Evolutionary conservation across 192 early-diverging fungal species (phyloP).

Genomic region (Funneliformis mosseae): DNA sequence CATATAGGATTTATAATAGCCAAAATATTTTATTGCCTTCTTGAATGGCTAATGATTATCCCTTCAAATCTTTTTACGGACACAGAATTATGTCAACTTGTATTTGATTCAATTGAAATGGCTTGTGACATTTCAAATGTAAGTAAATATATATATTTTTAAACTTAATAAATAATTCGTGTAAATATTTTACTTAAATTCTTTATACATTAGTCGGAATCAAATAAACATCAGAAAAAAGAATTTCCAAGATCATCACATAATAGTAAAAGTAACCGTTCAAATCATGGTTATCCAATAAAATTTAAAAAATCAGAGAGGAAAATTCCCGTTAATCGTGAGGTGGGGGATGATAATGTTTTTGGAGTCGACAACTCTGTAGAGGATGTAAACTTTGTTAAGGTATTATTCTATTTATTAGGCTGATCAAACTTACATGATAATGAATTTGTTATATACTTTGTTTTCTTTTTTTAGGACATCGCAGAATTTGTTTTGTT

Average conservation of each 20-base stretch:
- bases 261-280: background rate
- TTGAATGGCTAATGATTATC: slow-evolving; percentile 77
- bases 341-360: slow-evolving; percentile 24
- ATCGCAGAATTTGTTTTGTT: slow-evolving; percentile 66
- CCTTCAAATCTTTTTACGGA: slow-evolving; percentile 61
- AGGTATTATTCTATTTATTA: background rate
- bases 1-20: slow-evolving; percentile 58
- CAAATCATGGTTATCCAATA: background rate
- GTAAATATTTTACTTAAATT: background rate
- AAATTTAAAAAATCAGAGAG: slow-evolving; percentile 31
- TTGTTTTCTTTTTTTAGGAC: slow-evolving; percentile 43
- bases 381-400: slow-evolving; percentile 26
- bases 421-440: background rate
- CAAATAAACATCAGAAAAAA: slow-evolving; percentile 15
- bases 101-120: slow-evolving; percentile 75
- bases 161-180: background rate
- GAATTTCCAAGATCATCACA: background rate
- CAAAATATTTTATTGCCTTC: slow-evolving; percentile 66
- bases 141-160: background rate
- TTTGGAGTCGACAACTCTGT: slow-evolving; percentile 13
- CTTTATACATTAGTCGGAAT: background rate
- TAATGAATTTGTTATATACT: background rate
- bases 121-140: slow-evolving; percentile 44
- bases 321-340: background rate
- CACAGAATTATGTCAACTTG: slow-evolving; percentile 61